Percentiles rank a stretch among this genome's conserved stretches.
Evolutionary conservation across 1,139 yeast species (phyloP).

Genomic region (Pichia cactophila): DNA sequence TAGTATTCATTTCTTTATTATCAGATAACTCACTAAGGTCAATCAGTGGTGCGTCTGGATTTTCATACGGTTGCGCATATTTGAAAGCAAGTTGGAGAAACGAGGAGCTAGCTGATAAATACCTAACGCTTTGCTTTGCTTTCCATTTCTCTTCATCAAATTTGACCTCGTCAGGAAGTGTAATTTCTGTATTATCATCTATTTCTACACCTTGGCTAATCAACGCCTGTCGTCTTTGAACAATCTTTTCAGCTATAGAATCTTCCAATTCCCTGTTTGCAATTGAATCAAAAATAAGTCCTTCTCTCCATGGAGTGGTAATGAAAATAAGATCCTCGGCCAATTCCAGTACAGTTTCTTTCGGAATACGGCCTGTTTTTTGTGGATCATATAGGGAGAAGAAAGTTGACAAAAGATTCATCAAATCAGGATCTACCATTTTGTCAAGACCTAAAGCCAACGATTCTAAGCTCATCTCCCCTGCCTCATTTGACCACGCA

Average conservation of each 20-base stretch:
- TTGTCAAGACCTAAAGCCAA: slow-evolving; percentile 67
- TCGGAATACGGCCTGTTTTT: slow-evolving; percentile 55
- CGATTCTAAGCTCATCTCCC: slow-evolving; percentile 59
- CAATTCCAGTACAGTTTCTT: slow-evolving; percentile 74
- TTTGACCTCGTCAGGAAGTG: slow-evolving; percentile 50
- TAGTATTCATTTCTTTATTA: slow-evolving; percentile 16
- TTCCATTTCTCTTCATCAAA: slow-evolving; percentile 58
- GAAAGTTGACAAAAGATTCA: slow-evolving; percentile 73
- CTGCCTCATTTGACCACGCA: slow-evolving; percentile 35
- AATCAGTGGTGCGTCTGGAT: slow-evolving; percentile 33
- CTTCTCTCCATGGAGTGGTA: slow-evolving; percentile 80
- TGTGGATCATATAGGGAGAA: slow-evolving; percentile 65
- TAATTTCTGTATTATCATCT: slow-evolving; percentile 32
- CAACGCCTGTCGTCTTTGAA: slow-evolving; percentile 28
- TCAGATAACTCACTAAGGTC: slow-evolving; percentile 29
- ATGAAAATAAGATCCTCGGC: slow-evolving; percentile 81
- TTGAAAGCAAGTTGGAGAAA: slow-evolving; percentile 87
- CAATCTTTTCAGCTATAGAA: slow-evolving; percentile 56
- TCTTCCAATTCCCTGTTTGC: slow-evolving; percentile 57
- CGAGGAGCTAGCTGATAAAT: slow-evolving; percentile 77
- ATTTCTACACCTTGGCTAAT: slow-evolving; percentile 24
- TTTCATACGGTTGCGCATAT: slow-evolving; percentile 72
- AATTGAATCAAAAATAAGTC: slow-evolving; percentile 48
- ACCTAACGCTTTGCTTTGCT: slow-evolving; percentile 70
- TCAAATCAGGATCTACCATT: slow-evolving; percentile 63